Percentiles rank a stretch among this genome's conserved stretches.
phyloP scores from a whole-genome alignment of 768 basidiomycete species.

The Clitopilus hobsonii region DNA sequence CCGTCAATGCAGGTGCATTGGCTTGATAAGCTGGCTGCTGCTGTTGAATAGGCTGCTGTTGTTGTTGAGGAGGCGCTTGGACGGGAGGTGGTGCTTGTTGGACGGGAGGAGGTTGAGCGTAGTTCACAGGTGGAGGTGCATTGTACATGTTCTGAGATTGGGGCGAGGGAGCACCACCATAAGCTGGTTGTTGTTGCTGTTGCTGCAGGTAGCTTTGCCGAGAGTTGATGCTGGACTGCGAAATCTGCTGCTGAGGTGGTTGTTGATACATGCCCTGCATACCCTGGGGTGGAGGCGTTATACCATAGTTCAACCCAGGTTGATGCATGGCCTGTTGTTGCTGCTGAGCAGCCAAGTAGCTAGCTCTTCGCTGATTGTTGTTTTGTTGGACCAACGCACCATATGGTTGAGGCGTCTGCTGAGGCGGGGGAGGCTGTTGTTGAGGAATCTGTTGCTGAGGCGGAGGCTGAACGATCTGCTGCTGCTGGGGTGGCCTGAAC shows the following conservation, averaged over 20 bases:
- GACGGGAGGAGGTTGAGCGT: conserved; percentile 14
- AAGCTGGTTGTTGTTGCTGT: conserved; percentile 18
- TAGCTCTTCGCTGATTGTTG: conserved; percentile 31
- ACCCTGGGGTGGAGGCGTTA: conserved; percentile 4
- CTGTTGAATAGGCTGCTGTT: conserved; percentile 17
- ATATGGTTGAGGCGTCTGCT: conserved; percentile 12
- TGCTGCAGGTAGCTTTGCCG: conserved; percentile 14
- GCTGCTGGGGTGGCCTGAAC: conserved; percentile 21
- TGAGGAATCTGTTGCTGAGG: conserved; percentile 17
- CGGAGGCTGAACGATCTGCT: conserved; percentile 18
- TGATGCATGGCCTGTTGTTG: conserved; percentile 17
- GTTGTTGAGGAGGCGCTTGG: conserved; percentile 14
- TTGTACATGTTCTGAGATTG: conserved; percentile 12
- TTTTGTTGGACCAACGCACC: conserved; percentile 13
- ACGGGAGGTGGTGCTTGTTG: conserved; percentile 3
- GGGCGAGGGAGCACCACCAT: conserved; percentile 12
- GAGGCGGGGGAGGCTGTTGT: conserved; percentile 23
- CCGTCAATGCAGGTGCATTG: conserved; percentile 3
- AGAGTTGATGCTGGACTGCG: conserved; percentile 7
- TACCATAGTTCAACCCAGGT: conserved; percentile 2
- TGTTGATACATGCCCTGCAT: conserved; percentile 6
- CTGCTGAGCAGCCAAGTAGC: conserved; percentile 24
- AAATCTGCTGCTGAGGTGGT: conserved; percentile 8
- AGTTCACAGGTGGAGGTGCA: conserved; percentile 22
- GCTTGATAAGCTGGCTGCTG: conserved; percentile 12